Evolutionary conservation across 2,329 filamentous ascomycete genomes (phyloP).

Genomic region (Penicillium sp.): DNA sequence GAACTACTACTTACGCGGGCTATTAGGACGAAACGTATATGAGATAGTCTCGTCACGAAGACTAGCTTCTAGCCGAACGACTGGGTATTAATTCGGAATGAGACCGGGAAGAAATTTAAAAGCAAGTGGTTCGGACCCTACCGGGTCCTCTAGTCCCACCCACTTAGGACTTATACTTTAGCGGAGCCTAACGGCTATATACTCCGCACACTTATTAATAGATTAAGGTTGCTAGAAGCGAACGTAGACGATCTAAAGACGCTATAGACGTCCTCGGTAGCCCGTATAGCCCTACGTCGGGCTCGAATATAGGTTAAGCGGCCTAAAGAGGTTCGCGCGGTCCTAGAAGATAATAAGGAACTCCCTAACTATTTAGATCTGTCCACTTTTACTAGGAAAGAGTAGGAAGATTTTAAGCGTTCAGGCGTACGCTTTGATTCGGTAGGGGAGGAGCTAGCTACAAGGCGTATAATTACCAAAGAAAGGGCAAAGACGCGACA

Average conservation of each 20-base stretch:
- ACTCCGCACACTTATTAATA: background rate
- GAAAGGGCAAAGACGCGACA: too few species aligned
- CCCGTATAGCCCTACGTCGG: too few species aligned
- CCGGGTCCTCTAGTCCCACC: background rate
- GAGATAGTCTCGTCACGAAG: conserved; percentile 1
- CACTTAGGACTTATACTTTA: conserved; percentile 5
- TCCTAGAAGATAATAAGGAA: too few species aligned
- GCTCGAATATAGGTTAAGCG: too few species aligned
- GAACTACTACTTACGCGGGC: background rate
- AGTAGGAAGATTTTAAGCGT: too few species aligned
- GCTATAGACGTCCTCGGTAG: too few species aligned
- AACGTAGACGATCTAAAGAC: background rate
- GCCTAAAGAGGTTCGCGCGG: too few species aligned
- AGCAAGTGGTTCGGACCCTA: conserved; percentile 11
- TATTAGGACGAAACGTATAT: background rate
- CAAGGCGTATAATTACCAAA: too few species aligned
- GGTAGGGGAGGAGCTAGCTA: too few species aligned
- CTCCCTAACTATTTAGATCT: too few species aligned
- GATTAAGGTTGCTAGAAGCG: background rate
- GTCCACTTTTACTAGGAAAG: too few species aligned
- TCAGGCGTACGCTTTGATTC: too few species aligned
- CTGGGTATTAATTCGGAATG: conserved; percentile 7
- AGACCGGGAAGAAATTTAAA: conserved; percentile 11
- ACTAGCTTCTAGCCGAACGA: background rate
- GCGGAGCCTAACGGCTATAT: background rate